Base-by-base conservation (phyloP, 2,329 filamentous ascomycete species). In the Stachybotrys chlorohalonatus region DNA sequence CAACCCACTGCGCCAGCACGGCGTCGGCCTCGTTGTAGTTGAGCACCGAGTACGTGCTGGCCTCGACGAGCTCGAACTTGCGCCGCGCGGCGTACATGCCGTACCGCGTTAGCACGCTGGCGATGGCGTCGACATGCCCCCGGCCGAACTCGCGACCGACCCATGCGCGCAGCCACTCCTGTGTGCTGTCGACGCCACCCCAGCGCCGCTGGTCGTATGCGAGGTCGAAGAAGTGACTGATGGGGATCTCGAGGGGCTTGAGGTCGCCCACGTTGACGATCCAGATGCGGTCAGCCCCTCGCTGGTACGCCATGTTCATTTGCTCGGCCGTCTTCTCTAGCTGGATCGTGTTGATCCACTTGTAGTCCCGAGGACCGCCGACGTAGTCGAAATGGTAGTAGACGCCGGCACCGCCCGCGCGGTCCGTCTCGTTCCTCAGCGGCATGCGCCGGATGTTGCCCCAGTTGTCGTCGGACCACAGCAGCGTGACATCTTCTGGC, bases 391-490 rank as follows among this genome's bases (percentile, higher is more conserved):
- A 81, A 59, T 85, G 82, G 56, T 80, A 77, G 57, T 77, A 79
- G 2, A 85, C 78, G 30, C 83, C 83, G 24, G 79, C 78, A 9
- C 83, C 82, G 2, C 81, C 82, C 6, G 71, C 70, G 16, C 83
- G 68, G 4, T 72, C 70, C 1, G 72, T 76, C 63, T 86, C 83
- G 32, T 79, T 71, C 0, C 69, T 72, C 0, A 78, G 70, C 1
- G 84, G 84, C 1, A 86, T 72, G 16, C 82, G 74, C 5, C 81
- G 74, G 32, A 84, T 76, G 54, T 81, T 81, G 0, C 83, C 82
- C 66, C 75, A 83, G 61, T 85, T 86, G 58, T 86, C 84, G 55
- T 86, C 84, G 0, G 81, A 75, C 70, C 82, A 86, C 0, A 86
- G 72, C 4, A 86, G 69, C 0, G 80, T 86, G 31, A 86, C 76